Evolutionary conservation across 257 asterid genomes (phyloP).

Genomic region (Nicotiana tomentosiformis): DNA sequence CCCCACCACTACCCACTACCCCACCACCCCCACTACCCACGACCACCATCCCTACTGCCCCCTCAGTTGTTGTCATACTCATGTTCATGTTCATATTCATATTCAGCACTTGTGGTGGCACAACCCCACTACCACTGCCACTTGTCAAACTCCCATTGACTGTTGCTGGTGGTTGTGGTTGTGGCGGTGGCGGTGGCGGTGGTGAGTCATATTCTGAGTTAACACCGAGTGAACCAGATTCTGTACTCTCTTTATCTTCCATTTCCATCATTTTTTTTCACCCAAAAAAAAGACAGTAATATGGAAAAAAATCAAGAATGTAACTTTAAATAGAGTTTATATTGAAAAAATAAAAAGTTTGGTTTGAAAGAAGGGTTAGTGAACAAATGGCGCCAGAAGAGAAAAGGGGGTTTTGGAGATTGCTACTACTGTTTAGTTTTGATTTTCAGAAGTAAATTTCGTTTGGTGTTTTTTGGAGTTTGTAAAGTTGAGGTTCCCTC

Average conservation of each 20-base stretch:
- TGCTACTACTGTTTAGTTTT: background rate
- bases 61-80: background rate
- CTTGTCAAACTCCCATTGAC: conserved; percentile 10
- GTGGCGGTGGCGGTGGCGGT: conserved; percentile 22
- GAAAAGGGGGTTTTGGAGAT: conserved; percentile 15
- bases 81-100: conserved; percentile 32
- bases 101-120: conserved; percentile 27
- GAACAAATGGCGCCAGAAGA: conserved; percentile 63
- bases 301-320: background rate
- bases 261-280: conserved; percentile 32
- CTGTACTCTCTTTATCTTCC: conserved; percentile 66
- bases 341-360: background rate
- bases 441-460: background rate
- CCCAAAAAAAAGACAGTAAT: background rate
- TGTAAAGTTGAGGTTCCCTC: conserved; percentile 56
- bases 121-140: conserved; percentile 23
- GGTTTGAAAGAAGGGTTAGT: conserved; percentile 28
- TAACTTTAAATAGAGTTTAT: background rate
- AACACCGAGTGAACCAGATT: conserved; percentile 54
- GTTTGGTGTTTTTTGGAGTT: conserved; percentile 18
- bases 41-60: conserved; percentile 19
- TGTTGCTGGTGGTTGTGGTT: conserved; percentile 23
- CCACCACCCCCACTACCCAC: conserved; percentile 27
- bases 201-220: conserved; percentile 53
- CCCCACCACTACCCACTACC: conserved; percentile 20